Percentiles rank a stretch among this genome's conserved stretches.
These are phyloP conservation scores for Skeletonema potamos DNA, from an alignment of 108 stramenopile genomes.

Conservation along the genomic window DNA sequence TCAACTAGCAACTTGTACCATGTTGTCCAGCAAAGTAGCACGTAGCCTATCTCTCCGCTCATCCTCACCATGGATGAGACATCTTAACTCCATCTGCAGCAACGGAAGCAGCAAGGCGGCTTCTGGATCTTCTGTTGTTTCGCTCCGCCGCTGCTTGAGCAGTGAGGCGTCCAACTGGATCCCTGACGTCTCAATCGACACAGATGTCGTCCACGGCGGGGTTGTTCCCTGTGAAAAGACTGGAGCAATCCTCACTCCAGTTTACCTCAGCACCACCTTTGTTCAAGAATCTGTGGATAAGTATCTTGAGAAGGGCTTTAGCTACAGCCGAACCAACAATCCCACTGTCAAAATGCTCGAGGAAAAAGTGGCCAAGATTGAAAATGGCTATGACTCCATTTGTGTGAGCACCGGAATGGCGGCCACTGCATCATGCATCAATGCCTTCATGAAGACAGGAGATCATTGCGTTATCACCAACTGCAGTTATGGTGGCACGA, in stretches of 20 bases:
- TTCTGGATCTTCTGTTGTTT: not conserved
- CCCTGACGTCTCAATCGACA: constrained; percentile 55
- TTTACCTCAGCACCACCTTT: constrained; percentile 73
- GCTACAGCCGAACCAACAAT: constrained; percentile 79
- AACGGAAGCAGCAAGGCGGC: constrained; percentile 25
- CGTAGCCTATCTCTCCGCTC: not conserved
- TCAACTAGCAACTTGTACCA: no score
- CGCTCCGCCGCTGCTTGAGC: constrained; percentile 24
- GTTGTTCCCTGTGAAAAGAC: constrained; percentile 53
- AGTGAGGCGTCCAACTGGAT: constrained; percentile 38
- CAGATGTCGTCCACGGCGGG: constrained; percentile 55
- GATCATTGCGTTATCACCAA: constrained; percentile 87
- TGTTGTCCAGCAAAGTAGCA: not conserved
- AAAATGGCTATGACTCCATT: constrained; percentile 74
- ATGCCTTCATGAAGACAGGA: constrained; percentile 76
- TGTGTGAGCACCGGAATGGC: constrained; percentile 84
- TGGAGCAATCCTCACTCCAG: constrained; percentile 80
- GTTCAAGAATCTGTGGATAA: constrained; percentile 76
- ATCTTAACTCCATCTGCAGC: constrained; percentile 38
- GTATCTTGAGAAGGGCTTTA: constrained; percentile 73
- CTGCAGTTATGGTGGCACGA: constrained; percentile 85
- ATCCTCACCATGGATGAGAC: constrained; percentile 42
- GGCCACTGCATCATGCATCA: constrained; percentile 74
- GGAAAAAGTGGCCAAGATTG: constrained; percentile 78
- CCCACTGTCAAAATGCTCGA: constrained; percentile 81